Percentiles rank a stretch among this genome's conserved stretches.
Conservation (phyloP, 164 flowering plant genomes). For the Vitis vinifera region ASM3070453v1 NC_081808.1:6593001-6593500, state of each 20-base stretch:
- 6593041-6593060: constrained; percentile 85
- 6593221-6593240: constrained; percentile 53
- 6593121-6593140: constrained; percentile 88
- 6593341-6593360: background rate
- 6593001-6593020: constrained; percentile 95
- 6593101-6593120: constrained; percentile 76
- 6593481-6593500: too few relatives aligned
- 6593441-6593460: too few relatives aligned
- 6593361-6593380: background rate
- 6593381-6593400: too few relatives aligned
- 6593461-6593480: too few relatives aligned
- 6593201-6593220: constrained; percentile 69
- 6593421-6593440: too few relatives aligned
- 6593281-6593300: constrained; percentile 88
- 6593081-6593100: constrained; percentile 77
- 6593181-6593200: constrained; percentile 87
- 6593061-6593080: constrained; percentile 74
- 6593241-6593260: constrained; percentile 54
- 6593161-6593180: constrained; percentile 92
- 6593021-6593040: constrained; percentile 72
- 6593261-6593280: constrained; percentile 71
- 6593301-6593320: constrained; percentile 9
- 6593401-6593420: too few relatives aligned
- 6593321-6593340: background rate
- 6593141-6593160: constrained; percentile 85